Base-by-base conservation (phyloP, 2,329 filamentous ascomycete species). In the Colletotrichum liriopes region DNA sequence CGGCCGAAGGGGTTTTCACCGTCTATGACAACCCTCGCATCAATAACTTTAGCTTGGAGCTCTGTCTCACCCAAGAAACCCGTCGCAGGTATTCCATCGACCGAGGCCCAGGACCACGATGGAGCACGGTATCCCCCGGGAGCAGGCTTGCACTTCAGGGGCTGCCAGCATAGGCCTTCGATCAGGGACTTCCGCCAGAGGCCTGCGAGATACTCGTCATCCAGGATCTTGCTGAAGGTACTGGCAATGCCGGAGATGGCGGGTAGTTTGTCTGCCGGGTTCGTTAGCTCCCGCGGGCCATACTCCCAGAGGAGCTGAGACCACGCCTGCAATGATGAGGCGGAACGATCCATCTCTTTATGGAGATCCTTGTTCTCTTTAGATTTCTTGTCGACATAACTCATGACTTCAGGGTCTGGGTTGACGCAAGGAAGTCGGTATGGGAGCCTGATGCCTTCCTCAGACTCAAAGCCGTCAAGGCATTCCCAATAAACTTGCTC, bases 171-270 rank as follows among this genome's bases (percentile, higher is more conserved):
- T 20, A 73, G 11, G 9, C 52, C 23, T 6, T 61, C 35, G 29
- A 72, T 60, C 12, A 73, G 43, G 1, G 37, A 60, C 5, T 41
- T 29, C 14, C 68, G 55, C 80, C 80, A 81, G 26, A 81, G 49
- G 1, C 80, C 78, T 0, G 80, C 80, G 1, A 75, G 67, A 59
- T 81, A 81, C 11, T 76, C 60, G 18, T 76, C 76, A 0, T 65
- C 64, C 6, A 74, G 75, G 2, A 67, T 74, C 43, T 73, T 67
- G 39, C 75, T 75, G 43, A 80, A 56, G 5, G 73, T 66, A 5
- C 71, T 74, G 0, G 79, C 80, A 29, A 80, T 70, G 0, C 78
- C 79, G 3, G 78, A 79, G 47, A 81, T 76, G 1, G 78, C 79
- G 0, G 79, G 77, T 5, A 81, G 74, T 26, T 76, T 77, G 52